Evolutionary conservation across 345 rosid species (phyloP).

Genomic region (Nasturtium officinale): DNA sequence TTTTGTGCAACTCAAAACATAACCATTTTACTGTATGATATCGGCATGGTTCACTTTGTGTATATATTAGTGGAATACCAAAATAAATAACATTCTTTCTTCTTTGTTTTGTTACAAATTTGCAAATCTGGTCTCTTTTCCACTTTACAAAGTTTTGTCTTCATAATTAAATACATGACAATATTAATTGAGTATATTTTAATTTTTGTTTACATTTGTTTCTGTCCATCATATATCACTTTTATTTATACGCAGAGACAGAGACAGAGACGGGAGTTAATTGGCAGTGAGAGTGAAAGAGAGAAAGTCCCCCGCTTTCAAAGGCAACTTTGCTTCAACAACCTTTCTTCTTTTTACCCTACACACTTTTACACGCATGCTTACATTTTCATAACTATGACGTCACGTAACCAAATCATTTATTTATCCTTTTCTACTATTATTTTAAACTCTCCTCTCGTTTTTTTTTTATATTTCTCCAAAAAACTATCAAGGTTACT

Average conservation of each 20-base stretch:
- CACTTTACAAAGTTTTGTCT: neutral
- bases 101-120: too few relatives aligned
- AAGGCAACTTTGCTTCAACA: constrained; percentile 23
- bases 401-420: constrained; percentile 25
- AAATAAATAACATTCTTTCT: too few relatives aligned
- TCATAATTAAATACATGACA: neutral
- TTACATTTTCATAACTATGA: neutral
- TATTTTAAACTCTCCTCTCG: neutral
- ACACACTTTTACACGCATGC: constrained; percentile 25
- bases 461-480: neutral
- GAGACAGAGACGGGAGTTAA: constrained; percentile 1
- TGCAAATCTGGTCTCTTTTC: neutral
- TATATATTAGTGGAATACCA: too few relatives aligned
- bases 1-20: too few relatives aligned
- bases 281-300: constrained; percentile 34
- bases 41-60: too few relatives aligned
- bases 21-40: too few relatives aligned
- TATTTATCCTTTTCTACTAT: neutral
- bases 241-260: too few relatives aligned
- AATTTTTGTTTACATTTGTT: neutral
- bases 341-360: constrained; percentile 36
- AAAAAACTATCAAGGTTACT: neutral
- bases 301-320: constrained; percentile 42
- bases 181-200: neutral
- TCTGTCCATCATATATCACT: neutral